These are phyloP conservation scores for Boletus calvinii DNA, from an alignment of 1,284 basidiomycete species.

Conservation along the genomic window DNA sequence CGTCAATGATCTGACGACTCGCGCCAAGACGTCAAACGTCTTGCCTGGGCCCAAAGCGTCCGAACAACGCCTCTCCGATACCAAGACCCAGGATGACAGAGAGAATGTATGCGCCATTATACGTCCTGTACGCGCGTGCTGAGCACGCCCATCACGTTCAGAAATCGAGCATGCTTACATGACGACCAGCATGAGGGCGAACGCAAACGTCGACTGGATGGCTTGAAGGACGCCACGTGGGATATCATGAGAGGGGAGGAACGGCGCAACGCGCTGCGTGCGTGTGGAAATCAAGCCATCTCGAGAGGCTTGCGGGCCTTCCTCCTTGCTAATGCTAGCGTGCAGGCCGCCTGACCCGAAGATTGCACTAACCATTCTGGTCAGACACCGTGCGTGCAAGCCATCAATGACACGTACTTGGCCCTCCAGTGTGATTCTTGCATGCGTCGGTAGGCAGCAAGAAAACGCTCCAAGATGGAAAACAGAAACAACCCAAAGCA, in stretches of 20 bases:
- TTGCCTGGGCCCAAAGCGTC: conserved; percentile 33
- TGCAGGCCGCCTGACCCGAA: background rate
- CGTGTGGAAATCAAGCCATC: too few relatives aligned
- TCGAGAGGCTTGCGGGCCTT: background rate
- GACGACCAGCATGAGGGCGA: conserved; percentile 65
- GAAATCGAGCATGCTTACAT: conserved; percentile 44
- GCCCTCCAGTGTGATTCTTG: conserved; percentile 57
- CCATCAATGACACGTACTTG: conserved; percentile 41
- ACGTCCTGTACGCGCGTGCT: conserved; percentile 51
- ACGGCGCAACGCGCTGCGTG: conserved; percentile 23
- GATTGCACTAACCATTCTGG: conserved; percentile 4
- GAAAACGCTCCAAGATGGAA: conserved; percentile 64
- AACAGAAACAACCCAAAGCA: conserved; percentile 70
- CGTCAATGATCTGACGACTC: too few relatives aligned
- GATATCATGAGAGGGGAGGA: conserved; percentile 58
- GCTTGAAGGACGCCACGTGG: conserved; percentile 58
- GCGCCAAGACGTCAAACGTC: too few relatives aligned
- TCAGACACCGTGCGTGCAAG: background rate
- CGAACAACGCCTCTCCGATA: conserved; percentile 65
- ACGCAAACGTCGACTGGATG: conserved; percentile 54
- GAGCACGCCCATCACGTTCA: too few relatives aligned
- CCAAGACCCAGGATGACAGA: conserved; percentile 61
- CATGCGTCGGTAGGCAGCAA: conserved; percentile 52
- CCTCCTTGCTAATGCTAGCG: background rate
- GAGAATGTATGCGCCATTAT: conserved; percentile 66